Conservation (phyloP, 352 stramenopile species). For the Pythium insidiosum region DNA sequence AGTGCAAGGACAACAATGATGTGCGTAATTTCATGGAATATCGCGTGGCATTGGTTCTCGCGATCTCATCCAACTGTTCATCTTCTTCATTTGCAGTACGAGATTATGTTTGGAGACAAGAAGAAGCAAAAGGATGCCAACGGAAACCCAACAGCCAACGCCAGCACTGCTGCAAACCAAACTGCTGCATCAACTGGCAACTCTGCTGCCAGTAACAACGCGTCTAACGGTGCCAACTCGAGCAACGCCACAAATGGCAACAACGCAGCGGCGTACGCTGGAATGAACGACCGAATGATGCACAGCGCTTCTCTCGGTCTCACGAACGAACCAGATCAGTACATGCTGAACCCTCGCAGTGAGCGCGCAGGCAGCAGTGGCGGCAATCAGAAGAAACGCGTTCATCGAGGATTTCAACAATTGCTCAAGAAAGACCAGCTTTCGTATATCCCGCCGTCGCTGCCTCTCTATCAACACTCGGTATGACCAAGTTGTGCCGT, state of each 20-base stretch:
- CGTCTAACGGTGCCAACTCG: constrained; percentile 23
- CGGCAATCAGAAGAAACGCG: constrained; percentile 44
- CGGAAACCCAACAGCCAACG: constrained; percentile 8
- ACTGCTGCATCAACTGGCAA: no score
- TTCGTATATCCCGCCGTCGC: constrained; percentile 46
- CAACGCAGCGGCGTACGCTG: constrained; percentile 22
- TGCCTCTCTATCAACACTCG: constrained; percentile 54
- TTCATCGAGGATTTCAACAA: constrained; percentile 69
- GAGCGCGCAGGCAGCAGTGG: background rate
- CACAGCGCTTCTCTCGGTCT: constrained; percentile 37
- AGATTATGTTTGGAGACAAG: constrained; percentile 58
- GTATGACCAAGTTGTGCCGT: no score
- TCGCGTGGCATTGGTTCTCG: no score
- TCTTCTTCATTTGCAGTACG: constrained; percentile 7
- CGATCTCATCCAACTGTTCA: no score
- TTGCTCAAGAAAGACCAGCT: constrained; percentile 68
- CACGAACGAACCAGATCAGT: constrained; percentile 61
- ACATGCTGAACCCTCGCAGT: constrained; percentile 44
- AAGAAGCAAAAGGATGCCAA: constrained; percentile 51
- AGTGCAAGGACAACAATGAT: constrained; percentile 80
- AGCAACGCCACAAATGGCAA: constrained; percentile 10
- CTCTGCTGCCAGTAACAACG: constrained; percentile 10
- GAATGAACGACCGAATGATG: constrained; percentile 27
- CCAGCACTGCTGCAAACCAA: no score
- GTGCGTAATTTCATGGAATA: constrained; percentile 39